Conservation (phyloP, 2,329 filamentous ascomycete genomes). For the Monilinia fructicola region DNA sequence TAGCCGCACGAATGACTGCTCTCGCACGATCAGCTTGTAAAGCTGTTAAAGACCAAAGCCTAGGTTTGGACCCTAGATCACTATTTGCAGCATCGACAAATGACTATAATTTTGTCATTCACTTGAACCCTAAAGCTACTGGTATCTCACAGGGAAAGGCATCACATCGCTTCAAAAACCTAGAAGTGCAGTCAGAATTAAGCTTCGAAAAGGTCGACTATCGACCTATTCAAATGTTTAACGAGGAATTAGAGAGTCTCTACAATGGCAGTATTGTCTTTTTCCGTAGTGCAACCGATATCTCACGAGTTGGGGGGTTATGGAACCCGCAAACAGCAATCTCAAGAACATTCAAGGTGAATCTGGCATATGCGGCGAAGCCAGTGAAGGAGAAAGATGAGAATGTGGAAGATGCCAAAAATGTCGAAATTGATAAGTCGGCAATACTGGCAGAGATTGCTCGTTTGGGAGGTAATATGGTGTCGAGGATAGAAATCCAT, state of each 20-base stretch:
- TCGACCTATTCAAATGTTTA: constrained; percentile 61
- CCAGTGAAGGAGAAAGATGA: constrained; percentile 28
- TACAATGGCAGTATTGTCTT: constrained; percentile 75
- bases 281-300: constrained; percentile 65
- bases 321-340: constrained; percentile 58
- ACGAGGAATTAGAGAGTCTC: constrained; percentile 63
- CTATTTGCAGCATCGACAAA: constrained; percentile 72
- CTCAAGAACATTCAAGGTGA: constrained; percentile 64
- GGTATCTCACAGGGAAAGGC: constrained; percentile 42
- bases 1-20: constrained; percentile 78
- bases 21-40: constrained; percentile 75
- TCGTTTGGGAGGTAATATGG: constrained; percentile 63
- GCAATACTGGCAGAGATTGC: constrained; percentile 73
- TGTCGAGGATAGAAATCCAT: constrained; percentile 61
- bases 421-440: constrained; percentile 64
- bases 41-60: constrained; percentile 54
- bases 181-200: constrained; percentile 58
- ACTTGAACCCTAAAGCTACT: constrained; percentile 49
- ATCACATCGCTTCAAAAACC: constrained; percentile 71
- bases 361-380: constrained; percentile 66
- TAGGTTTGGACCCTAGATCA: constrained; percentile 53
- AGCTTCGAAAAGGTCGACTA: constrained; percentile 50
- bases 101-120: constrained; percentile 86
- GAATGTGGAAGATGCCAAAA: constrained; percentile 44
- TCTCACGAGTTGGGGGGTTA: constrained; percentile 60